Evolutionary conservation across 2,329 filamentous ascomycete genomes (phyloP), one percentile per base, ranked within the genome.

Genomic region (Cercospora beticola): DNA sequence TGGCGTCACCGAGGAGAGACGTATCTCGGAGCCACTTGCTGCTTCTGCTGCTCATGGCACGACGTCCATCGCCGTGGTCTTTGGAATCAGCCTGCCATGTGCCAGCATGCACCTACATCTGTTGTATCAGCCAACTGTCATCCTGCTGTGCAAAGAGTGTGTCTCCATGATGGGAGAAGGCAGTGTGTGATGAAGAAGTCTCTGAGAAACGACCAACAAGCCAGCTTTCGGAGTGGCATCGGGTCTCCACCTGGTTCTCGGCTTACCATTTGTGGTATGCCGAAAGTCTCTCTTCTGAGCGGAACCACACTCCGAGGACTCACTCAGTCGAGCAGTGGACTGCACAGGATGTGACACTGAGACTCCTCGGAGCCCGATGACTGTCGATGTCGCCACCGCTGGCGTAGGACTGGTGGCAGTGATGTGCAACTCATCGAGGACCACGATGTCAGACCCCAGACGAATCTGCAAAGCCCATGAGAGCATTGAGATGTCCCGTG

Each of bases 241-340:
- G 16, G 36, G 16, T 30, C 23, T 33, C 56, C 56, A 31, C 28
- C 23, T 28, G 14, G 10, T 3, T 6, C 21, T 16, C 56, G 56
- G 56, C 56, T 58, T 58, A 12, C 56, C 56, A 58, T 58, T 28
- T 58, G n/a, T 36, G 56, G 56, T 31, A 33, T 33, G 26, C 56
- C 56, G 56, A 36, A 58, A 58, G 28, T 9, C 10, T 54, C 21
- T 3, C 18, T 12, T 12, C 8, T 23, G 8, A 54, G 21, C 9
- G 28, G 10, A 54, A 28, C 49, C 49, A 54, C 43, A 7, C 14
- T 40, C 36, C 14, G 12, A 14, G 7, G 14, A 7, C 12, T 40
- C 36, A 2, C 1, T 28, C 49, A 8, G 21, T 16, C 23, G 12
- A 26, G 21, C 49, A 28, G 21, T 54, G 21, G 33, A 3, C 5